Evolutionary conservation across 768 basidiomycete genomes (phyloP).

Genomic region (Exidia glandulosa): DNA sequence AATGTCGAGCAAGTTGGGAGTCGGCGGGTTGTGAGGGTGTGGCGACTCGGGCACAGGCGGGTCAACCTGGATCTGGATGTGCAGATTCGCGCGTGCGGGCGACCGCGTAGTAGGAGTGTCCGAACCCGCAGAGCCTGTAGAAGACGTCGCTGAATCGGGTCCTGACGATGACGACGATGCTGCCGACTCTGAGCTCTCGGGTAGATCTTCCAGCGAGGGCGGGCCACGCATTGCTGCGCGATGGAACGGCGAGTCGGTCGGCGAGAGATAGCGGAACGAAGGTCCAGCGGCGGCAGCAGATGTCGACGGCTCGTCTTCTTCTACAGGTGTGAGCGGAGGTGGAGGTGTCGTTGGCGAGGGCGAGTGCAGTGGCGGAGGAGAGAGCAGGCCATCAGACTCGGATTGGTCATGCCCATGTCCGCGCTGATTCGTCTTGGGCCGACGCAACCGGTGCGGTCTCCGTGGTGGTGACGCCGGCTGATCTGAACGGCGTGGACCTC

Average conservation of each 20-base stretch:
- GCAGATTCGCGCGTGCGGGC: slow-evolving; percentile 48
- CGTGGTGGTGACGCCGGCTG: slow-evolving; percentile 29
- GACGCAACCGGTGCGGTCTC: slow-evolving; percentile 51
- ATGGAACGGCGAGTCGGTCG: slow-evolving; percentile 54
- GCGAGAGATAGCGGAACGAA: slow-evolving; percentile 48
- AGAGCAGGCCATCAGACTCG: slow-evolving; percentile 33
- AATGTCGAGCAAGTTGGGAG: slow-evolving; percentile 76
- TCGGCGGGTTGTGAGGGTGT: slow-evolving; percentile 60
- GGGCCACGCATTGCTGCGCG: slow-evolving; percentile 38
- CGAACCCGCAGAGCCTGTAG: slow-evolving; percentile 62
- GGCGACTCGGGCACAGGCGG: slow-evolving; percentile 68
- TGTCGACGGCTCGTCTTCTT: slow-evolving; percentile 36
- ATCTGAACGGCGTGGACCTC: slow-evolving; percentile 35
- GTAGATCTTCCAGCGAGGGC: slow-evolving; percentile 17
- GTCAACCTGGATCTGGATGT: slow-evolving; percentile 44
- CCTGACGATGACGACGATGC: slow-evolving; percentile 16
- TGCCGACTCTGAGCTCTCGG: slow-evolving; percentile 16
- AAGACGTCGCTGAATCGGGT: slow-evolving; percentile 34
- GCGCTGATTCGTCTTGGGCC: slow-evolving; percentile 27
- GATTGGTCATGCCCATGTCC: slow-evolving; percentile 2
- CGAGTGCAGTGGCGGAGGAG: slow-evolving; percentile 56
- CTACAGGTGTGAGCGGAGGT: slow-evolving; percentile 32
- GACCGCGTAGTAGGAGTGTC: slow-evolving; percentile 56
- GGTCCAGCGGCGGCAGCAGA: slow-evolving; percentile 31
- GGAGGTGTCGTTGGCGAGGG: slow-evolving; percentile 38